Base-by-base conservation (phyloP, 2,329 filamentous ascomycete genomes). In the Fusarium bactridioides region DNA sequence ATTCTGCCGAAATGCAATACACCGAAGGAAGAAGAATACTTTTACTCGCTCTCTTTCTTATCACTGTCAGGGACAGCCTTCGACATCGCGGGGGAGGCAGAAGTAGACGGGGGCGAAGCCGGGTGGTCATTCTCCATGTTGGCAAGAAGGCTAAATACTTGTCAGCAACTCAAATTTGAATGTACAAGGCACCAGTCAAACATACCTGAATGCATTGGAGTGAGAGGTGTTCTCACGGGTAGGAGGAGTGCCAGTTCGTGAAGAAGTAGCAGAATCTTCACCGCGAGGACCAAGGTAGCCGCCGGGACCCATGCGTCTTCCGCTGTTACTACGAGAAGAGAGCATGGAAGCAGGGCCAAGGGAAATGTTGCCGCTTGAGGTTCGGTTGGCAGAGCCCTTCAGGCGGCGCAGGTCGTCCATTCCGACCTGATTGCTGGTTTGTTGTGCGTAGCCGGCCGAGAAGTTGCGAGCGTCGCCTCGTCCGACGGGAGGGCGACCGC, bases 171-270 rank as follows among this genome's bases (percentile, higher is more conserved):
- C 29, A 16, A 25, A 19, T 33, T 27, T 21, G 19, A 19, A 19
- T 43, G 21, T 38, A 40, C 3, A 29, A 23, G 13, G 23, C 25
- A 19, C 15, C 19, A 10, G 29, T 15, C 12, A 41, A 41, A 74
- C 92, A 87, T 90, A 98, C 95, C 94, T 95, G 86, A 97, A 99
- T 76, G 95, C 92, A 86, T 99, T 99, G 76, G 91, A 90, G 79
- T 93, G 93, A 67, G 90, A 92, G 59, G 89, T 88, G 64, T 77
- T 80, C 69, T 86, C 83, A 61, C 85, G 82, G 25, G 88, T 89
- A 50, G 94, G 93, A 61, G 95, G 95, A 54, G 95, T 98, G 77
- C 93, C 94, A 62, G 94, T 97, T 76, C 96, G 91, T 67, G 95
- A 98, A 61, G 94, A 97, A 75, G 92, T 90, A 77, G 90, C 93